Evolutionary conservation across 2,329 filamentous ascomycete species (phyloP).

Genomic region (Neopestalotiopsis sp.): DNA sequence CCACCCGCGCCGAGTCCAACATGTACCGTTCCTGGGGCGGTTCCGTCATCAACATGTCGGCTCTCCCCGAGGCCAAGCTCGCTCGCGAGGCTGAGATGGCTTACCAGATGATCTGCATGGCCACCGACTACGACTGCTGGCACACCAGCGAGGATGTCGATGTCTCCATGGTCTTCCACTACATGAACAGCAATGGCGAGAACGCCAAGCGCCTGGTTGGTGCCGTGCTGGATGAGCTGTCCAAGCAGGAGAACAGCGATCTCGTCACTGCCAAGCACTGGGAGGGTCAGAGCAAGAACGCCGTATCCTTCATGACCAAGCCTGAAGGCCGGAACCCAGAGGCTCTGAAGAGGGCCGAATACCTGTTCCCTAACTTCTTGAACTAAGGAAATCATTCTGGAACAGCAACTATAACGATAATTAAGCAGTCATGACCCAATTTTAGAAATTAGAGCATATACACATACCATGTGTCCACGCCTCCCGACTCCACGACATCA

Average conservation of each 20-base stretch:
- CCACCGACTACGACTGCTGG: slow-evolving; percentile 99
- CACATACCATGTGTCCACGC: neutral
- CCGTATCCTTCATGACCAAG: slow-evolving; percentile 82
- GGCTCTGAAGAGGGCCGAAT: slow-evolving; percentile 80
- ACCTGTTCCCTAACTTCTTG: slow-evolving; percentile 86
- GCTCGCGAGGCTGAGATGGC: slow-evolving; percentile 94
- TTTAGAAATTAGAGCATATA: neutral
- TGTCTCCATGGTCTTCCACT: slow-evolving; percentile 95
- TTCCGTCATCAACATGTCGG: slow-evolving; percentile 97
- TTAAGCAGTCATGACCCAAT: neutral
- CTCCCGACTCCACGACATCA: neutral
- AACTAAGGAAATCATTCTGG: slow-evolving; percentile 30
- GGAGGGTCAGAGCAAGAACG: slow-evolving; percentile 76
- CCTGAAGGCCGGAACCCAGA: slow-evolving; percentile 74
- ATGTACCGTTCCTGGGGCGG: slow-evolving; percentile 95
- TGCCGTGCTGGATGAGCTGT: slow-evolving; percentile 85
- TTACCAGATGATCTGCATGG: slow-evolving; percentile 99
- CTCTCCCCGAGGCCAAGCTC: slow-evolving; percentile 92
- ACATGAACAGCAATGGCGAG: slow-evolving; percentile 91
- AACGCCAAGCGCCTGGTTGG: slow-evolving; percentile 87
- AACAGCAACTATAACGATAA: neutral
- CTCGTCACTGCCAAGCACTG: slow-evolving; percentile 82
- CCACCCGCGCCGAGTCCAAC: slow-evolving; percentile 91
- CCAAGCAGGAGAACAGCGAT: slow-evolving; percentile 75
- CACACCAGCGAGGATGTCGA: slow-evolving; percentile 82